A percentile compares a stretch with the other conserved stretches of the same genome.
Conservation (phyloP, 2,329 filamentous ascomycete species). For the Aspergillus ustus region DNA sequence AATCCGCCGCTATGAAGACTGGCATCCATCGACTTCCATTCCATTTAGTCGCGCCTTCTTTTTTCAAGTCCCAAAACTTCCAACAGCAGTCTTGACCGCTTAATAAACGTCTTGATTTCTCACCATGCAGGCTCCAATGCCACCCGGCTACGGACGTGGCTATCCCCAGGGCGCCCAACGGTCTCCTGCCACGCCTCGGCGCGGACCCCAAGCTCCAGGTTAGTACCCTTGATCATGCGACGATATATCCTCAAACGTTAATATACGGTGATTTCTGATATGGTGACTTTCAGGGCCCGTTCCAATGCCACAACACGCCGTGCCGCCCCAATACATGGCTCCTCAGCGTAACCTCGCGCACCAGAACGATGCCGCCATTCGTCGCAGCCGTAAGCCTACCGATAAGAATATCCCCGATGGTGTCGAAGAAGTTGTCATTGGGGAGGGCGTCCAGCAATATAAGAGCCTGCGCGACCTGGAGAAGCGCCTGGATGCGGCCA, state of each 20-base stretch:
- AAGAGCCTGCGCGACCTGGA: conserved; percentile 83
- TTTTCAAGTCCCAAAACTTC: background rate
- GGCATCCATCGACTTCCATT: conserved; percentile 13
- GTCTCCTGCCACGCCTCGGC: conserved; percentile 49
- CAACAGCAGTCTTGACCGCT: conserved; percentile 7
- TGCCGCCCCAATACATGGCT: conserved; percentile 44
- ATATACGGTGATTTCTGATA: conserved; percentile 8
- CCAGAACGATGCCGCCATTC: conserved; percentile 62
- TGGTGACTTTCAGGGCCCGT: conserved; percentile 30
- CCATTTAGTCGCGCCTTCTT: conserved; percentile 8
- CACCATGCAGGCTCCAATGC: conserved; percentile 47
- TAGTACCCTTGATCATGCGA: conserved; percentile 21
- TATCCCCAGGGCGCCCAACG: conserved; percentile 46
- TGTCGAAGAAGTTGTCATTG: conserved; percentile 79
- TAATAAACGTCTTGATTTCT: conserved; percentile 14
- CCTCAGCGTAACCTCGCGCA: conserved; percentile 43
- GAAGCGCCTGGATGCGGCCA: conserved; percentile 84
- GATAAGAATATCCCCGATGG: conserved; percentile 95
- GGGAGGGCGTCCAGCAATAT: conserved; percentile 82
- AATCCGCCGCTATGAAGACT: conserved; percentile 10
- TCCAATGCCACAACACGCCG: conserved; percentile 42
- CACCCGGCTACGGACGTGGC: conserved; percentile 48
- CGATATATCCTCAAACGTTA: background rate
- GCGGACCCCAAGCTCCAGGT: conserved; percentile 45
- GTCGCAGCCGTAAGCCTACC: conserved; percentile 85